Evolutionary conservation across 192 early-diverging fungal species (phyloP).

Genomic region (Entophlyctis luteolus): DNA sequence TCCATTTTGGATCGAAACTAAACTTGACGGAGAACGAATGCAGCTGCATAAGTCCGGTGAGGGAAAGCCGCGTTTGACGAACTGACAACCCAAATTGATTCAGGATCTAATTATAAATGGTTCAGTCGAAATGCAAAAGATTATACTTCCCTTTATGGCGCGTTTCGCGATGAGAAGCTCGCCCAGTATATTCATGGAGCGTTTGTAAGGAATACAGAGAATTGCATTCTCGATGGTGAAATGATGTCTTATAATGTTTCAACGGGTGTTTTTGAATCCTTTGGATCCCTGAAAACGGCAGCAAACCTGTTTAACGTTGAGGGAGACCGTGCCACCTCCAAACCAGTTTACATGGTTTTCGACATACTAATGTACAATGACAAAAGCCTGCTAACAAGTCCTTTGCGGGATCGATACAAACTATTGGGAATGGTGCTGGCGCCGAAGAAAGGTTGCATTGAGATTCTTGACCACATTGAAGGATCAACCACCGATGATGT

Average conservation of each 20-base stretch:
- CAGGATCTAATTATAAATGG: slow-evolving; percentile 58
- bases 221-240: slow-evolving; percentile 75
- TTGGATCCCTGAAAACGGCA: slow-evolving; percentile 73
- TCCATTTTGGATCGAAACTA: slow-evolving; percentile 76
- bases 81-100: neutral
- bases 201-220: slow-evolving; percentile 46
- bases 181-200: slow-evolving; percentile 51
- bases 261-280: slow-evolving; percentile 56
- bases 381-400: slow-evolving; percentile 53
- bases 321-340: slow-evolving; percentile 24
- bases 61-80: neutral
- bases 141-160: slow-evolving; percentile 69
- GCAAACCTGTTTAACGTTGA: slow-evolving; percentile 38
- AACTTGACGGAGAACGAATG: slow-evolving; percentile 75
- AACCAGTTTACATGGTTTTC: slow-evolving; percentile 62
- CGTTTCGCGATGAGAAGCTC: slow-evolving; percentile 50
- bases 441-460: slow-evolving; percentile 50
- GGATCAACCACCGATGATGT: slow-evolving; percentile 57
- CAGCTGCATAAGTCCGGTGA: slow-evolving; percentile 63
- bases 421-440: slow-evolving; percentile 50
- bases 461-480: slow-evolving; percentile 51
- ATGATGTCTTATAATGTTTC: slow-evolving; percentile 70
- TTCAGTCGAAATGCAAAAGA: slow-evolving; percentile 60
- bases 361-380: slow-evolving; percentile 71
- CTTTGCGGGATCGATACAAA: slow-evolving; percentile 50